A percentile compares a stretch with the other conserved stretches of the same genome.
These are phyloP conservation scores for Microthlaspi erraticum DNA, from an alignment of 345 rosid genomes.

Conservation along the genomic window DNA sequence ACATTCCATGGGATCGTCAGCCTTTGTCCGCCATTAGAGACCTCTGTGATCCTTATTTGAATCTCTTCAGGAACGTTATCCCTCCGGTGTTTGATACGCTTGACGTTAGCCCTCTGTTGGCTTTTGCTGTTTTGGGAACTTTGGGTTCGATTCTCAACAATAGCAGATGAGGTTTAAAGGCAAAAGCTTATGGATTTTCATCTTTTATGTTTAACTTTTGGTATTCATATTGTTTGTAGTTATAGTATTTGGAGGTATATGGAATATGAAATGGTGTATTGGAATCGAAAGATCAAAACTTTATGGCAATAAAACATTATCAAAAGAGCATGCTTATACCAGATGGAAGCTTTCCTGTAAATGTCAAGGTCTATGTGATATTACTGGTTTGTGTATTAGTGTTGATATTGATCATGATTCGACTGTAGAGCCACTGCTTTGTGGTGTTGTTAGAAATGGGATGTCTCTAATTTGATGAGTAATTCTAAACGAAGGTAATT, in stretches of 20 bases:
- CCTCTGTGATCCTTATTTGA: constrained; percentile 86
- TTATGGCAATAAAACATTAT: too few species aligned
- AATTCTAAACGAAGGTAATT: not conserved
- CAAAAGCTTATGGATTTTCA: not conserved
- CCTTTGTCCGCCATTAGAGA: constrained; percentile 83
- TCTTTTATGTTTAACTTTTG: not conserved
- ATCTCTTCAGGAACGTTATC: constrained; percentile 81
- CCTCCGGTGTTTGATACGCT: constrained; percentile 81
- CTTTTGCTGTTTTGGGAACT: constrained; percentile 76
- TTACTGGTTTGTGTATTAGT: constrained; percentile 10
- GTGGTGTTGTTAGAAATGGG: constrained; percentile 45
- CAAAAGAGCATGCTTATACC: too few species aligned
- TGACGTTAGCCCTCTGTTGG: constrained; percentile 85
- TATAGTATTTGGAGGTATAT: constrained; percentile 11
- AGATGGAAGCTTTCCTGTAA: too few species aligned
- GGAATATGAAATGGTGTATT: constrained; percentile 2
- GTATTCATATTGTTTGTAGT: constrained; percentile 6
- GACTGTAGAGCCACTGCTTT: constrained; percentile 42
- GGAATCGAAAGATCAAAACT: not conserved
- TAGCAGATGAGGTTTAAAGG: constrained; percentile 42
- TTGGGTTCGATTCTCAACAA: constrained; percentile 70
- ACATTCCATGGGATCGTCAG: constrained; percentile 90
- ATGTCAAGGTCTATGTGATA: too few species aligned
- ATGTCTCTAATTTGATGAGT: constrained; percentile 50
- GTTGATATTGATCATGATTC: constrained; percentile 16